Evolutionary conservation across 202 grass and related monocot genomes (phyloP).

Genomic region (Brachypodium distachyon): DNA sequence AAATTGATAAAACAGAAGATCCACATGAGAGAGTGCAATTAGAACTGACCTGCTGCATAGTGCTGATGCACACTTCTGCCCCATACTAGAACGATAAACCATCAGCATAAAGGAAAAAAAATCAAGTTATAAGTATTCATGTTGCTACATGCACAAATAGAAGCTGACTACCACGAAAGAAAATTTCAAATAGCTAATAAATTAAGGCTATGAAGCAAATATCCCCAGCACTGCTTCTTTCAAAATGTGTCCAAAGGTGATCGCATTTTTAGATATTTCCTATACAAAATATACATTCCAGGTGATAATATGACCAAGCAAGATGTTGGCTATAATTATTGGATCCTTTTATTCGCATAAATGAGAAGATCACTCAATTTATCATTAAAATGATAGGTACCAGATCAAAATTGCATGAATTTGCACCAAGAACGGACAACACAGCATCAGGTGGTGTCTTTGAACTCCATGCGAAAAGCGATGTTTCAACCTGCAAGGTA

Average conservation of each 20-base stretch:
- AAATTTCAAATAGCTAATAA: neutral
- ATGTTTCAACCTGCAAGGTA: slow-evolving; percentile 74
- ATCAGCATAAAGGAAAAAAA: slow-evolving; percentile 23
- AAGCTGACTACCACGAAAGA: neutral
- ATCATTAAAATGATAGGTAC: slow-evolving; percentile 31
- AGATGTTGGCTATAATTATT: neutral
- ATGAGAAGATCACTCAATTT: neutral
- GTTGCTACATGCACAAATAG: slow-evolving; percentile 11
- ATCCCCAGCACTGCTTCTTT: neutral
- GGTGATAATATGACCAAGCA: neutral
- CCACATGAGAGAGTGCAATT: slow-evolving; percentile 21
- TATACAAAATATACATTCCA: neutral
- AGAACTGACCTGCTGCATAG: slow-evolving; percentile 68
- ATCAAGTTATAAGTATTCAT: neutral
- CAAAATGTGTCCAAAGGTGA: too few species aligned
- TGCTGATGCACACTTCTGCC: slow-evolving; percentile 64
- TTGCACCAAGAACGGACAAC: slow-evolving; percentile 57
- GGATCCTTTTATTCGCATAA: neutral
- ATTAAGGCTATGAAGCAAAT: neutral
- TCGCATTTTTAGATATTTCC: neutral
- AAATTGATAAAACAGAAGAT: slow-evolving; percentile 9
- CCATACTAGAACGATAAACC: slow-evolving; percentile 55
- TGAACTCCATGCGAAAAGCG: slow-evolving; percentile 75
- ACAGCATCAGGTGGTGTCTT: slow-evolving; percentile 52
- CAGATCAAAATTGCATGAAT: slow-evolving; percentile 53